Evolutionary conservation across 1,284 basidiomycete genomes (phyloP), one percentile per base, ranked within the genome.

Genomic region (Fomitopsis schrenkii): DNA sequence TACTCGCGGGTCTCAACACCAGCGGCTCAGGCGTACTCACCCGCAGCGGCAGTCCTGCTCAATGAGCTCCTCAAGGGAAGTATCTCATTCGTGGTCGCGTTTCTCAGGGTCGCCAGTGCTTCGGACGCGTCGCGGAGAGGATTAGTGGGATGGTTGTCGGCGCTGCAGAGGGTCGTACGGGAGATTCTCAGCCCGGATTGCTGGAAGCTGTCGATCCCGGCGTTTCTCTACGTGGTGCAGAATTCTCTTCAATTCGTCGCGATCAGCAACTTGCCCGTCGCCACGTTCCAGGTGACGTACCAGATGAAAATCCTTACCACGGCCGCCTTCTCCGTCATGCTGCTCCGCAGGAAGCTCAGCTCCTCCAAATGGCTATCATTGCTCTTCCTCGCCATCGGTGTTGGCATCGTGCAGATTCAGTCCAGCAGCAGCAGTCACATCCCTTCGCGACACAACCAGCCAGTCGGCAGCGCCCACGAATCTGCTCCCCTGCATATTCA

Each of bases 231-330:
- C 68, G 94, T 97, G 68, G 86, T 97, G 62, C 96, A 98, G 79
- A 98, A 98, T 80, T 95, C 95, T 75, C 82, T 98, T 45, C 96
- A 98, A 75, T 98, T 95, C 76, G 90, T 97, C 62, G 96, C 96
- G 81, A 61, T 15, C 91, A 92, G 26, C 90, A 97, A 98, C 74
- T 83, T 98, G 61, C 93, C 95, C 63, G 94, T 94, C 26, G 94
- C 96, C 14, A 96, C 95, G n/a, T 98, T 98, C 78, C 93, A 95
- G 74, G 93, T 96, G 71, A 94, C 91, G 59, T 97, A 97, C 76
- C 94, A 97, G 76, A 95, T 96, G 93, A 97, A 98, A 80, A 97
- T 98, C 69, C 86, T 98, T 64, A 98, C 96, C 35, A 98, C 96
- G 12, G 96, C 96, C 15, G 92, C 89, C 53, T 98, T 97, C 76